Conservation (phyloP, 1,284 basidiomycete genomes). For the Malassezia sp. region DNA sequence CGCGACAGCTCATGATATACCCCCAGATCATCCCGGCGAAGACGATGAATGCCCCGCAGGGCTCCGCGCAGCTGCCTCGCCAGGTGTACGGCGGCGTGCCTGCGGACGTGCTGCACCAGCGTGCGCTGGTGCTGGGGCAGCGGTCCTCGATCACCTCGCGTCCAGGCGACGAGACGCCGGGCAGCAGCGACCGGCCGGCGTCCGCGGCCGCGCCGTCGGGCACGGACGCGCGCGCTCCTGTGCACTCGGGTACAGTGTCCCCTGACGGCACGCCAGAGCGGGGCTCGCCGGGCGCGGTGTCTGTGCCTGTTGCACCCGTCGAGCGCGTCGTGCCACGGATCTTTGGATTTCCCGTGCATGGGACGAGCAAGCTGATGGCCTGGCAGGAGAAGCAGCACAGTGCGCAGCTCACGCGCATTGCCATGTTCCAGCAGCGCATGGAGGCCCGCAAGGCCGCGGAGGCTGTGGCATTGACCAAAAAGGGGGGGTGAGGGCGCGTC, state of each 20-base stretch:
- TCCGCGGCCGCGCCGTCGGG: not conserved
- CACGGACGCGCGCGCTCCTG: not conserved
- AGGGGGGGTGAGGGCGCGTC: not conserved
- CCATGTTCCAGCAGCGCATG: constrained; percentile 1
- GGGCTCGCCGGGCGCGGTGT: constrained; percentile 11
- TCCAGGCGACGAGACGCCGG: constrained; percentile 4
- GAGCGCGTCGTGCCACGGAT: constrained; percentile 42
- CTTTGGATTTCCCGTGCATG: constrained; percentile 46
- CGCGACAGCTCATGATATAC: constrained; percentile 59
- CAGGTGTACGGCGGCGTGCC: constrained; percentile 11
- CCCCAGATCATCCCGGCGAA: constrained; percentile 56
- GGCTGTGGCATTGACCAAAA: not conserved
- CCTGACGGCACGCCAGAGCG: too few relatives aligned
- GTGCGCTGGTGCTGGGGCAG: constrained; percentile 10
- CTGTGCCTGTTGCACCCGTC: constrained; percentile 21
- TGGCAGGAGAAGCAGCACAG: constrained; percentile 34
- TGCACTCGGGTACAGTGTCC: not conserved
- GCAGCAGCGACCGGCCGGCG: not conserved
- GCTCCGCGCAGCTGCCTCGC: not conserved
- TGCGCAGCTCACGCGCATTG: constrained; percentile 5
- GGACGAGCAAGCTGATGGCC: constrained; percentile 38
- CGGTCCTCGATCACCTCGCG: not conserved
- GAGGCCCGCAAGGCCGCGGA: not conserved
- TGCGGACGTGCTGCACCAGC: constrained; percentile 14
- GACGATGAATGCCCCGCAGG: constrained; percentile 18